Base-by-base conservation (phyloP, 176 grass and related monocot genomes). In the Rhipidocladum racemiflorum region DNA sequence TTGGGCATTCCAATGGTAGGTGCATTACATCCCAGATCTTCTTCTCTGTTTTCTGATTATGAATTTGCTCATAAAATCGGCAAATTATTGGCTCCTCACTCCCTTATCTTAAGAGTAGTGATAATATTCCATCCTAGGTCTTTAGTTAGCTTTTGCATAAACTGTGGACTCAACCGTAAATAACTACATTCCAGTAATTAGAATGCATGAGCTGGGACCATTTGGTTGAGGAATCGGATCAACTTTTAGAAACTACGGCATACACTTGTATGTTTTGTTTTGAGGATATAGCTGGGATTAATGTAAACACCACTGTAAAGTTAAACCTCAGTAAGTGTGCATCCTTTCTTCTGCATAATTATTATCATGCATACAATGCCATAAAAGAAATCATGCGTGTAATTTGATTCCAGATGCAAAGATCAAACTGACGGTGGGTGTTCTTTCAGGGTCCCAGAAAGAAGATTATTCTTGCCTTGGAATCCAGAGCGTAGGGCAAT, bases 1-100 rank as follows among this genome's bases (percentile, higher is more conserved):
- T 82, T 99, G 68, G 96, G 96, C 69, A 88, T 99, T 79, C 96
- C 96, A 6, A 99, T 99, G 96, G 96, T 99, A 88, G 23, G 74
- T 30, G 18, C 45, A 68, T 86, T 46, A 16, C 36, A 67, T 72
- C 23, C 38, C 25, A 17, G 46, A 51, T 68, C 23, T 85, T 69
- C 18, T 39, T 72, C 45, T 63, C 3, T 61, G 18, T 36, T 86
- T 72, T 45, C 23, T 69, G 8, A 40, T 30, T 72, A 28, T 49
- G 50, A 44, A 12, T 72, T 63, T 70, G 25, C 61, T 78, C 16
- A 28, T 56, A 39, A 39, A 38, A 35, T 70, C 5, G 5, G 4
- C 40, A 9, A 28, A 57, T 40, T 81, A 28, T 76, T 36, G 78
- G 17, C 30, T 15, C 23, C 34, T 86, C 36, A 28, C 20, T 38